These are phyloP conservation scores for Solanum clarkiae DNA, from an alignment of 257 asterid genomes.

Conservation along the genomic window DNA sequence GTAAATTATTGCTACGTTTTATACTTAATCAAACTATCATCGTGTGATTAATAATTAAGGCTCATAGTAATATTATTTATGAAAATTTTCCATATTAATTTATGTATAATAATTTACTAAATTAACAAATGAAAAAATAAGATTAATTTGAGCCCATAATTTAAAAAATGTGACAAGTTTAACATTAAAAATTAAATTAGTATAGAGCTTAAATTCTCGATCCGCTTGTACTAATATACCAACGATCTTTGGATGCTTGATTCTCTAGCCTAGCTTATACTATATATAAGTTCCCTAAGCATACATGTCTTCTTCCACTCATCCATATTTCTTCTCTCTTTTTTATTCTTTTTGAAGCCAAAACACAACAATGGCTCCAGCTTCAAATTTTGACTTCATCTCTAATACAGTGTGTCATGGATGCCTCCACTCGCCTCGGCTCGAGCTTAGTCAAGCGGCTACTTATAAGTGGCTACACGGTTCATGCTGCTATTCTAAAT, in stretches of 20 bases:
- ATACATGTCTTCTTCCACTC: background rate
- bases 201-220: background rate
- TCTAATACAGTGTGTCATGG: slow-evolving; percentile 59
- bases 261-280: background rate
- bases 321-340: background rate
- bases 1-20: too few species aligned
- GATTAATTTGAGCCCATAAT: background rate
- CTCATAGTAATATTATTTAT: too few species aligned
- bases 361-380: background rate
- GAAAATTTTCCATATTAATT: background rate
- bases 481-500: slow-evolving; percentile 71
- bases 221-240: background rate
- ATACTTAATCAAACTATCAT: too few species aligned
- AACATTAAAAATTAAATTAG: background rate
- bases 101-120: background rate
- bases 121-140: background rate
- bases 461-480: slow-evolving; percentile 61
- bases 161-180: too few species aligned
- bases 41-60: too few species aligned
- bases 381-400: background rate
- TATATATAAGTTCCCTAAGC: background rate
- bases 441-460: slow-evolving; percentile 59
- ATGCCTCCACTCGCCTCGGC: slow-evolving; percentile 64
- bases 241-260: background rate
- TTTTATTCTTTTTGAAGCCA: background rate